Evolutionary conservation across 805 yeast genomes (phyloP), one percentile per base, ranked within the genome.

Genomic region (Monosporozyma aerobia): DNA sequence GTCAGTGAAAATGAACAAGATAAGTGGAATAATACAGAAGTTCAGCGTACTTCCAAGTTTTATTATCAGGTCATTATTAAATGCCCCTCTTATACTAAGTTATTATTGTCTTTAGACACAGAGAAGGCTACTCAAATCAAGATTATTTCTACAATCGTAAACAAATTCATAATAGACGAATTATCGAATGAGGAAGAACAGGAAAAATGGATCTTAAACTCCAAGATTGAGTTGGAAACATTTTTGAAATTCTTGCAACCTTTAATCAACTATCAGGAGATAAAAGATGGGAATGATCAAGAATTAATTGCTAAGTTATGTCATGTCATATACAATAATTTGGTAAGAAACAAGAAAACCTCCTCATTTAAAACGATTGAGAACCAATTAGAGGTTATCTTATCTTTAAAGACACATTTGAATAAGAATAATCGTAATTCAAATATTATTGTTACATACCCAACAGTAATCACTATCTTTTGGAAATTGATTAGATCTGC

Each of bases 221-320:
- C 63, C 3, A 62, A 62, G 37, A 23, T 32, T 19, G 58, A 64
- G 23, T 53, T 64, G 47, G 65, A 63, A 48, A 58, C 54, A 19
- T 33, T 66, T 5, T 44, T 64, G 29, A 44, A 53, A 9, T 47
- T 63, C 5, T 57, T 58, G 30, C 64, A 63, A 51, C 62, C 68
- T 11, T 19, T 64, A 43, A 58, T 61, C 14, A 27, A 22, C 19
- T 39, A 39, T 19, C 44, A 47, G 27, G 30, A 19, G n/a, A 9
- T n/a, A 23, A 41, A 46, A 29, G 46, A 27, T 14, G 35, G 13
- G 2, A 41, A 32, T 37, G 27, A 75, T 47, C 85, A 81, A 59
- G 87, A 85, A 59, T 75, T 77, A 52, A 65, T 92, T 3, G 82
- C 92, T 22, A 84, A 85, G 60, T 65, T 88, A 11, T 71, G 88